A percentile compares a stretch with the other conserved stretches of the same genome.
These are phyloP conservation scores for Scheffersomyces segobiensis DNA, from an alignment of 1,139 yeast species.

Conservation along the genomic window DNA sequence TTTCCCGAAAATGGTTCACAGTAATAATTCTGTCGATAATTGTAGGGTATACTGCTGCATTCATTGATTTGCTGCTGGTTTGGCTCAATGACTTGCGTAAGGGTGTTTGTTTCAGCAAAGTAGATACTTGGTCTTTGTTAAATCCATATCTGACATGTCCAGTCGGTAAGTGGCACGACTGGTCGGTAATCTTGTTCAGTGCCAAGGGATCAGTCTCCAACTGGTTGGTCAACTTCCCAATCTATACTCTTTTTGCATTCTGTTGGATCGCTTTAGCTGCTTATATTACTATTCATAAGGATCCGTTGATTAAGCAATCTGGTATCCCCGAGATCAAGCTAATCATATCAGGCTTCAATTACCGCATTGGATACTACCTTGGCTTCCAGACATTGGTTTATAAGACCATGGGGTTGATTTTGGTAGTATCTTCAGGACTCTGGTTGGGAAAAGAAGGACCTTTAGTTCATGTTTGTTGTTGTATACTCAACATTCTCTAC, in stretches of 20 bases:
- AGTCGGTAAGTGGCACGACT: conserved; percentile 41
- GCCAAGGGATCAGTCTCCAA: conserved; percentile 17
- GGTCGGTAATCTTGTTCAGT: conserved; percentile 35
- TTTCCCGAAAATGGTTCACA: conserved; percentile 55
- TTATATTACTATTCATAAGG: conserved; percentile 29
- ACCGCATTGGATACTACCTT: conserved; percentile 43
- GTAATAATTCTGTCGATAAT: conserved; percentile 55
- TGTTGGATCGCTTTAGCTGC: conserved; percentile 29
- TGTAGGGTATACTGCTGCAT: conserved; percentile 60
- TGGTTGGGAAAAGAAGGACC: conserved; percentile 97
- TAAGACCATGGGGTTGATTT: conserved; percentile 55
- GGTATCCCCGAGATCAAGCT: conserved; percentile 74
- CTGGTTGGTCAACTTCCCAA: conserved; percentile 37
- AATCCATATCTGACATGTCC: conserved; percentile 51
- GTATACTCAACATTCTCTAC: conserved; percentile 44
- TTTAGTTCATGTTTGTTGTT: conserved; percentile 80
- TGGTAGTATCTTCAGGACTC: conserved; percentile 78
- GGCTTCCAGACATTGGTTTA: conserved; percentile 46
- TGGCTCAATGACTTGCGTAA: conserved; percentile 65
- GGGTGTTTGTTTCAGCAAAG: conserved; percentile 39
- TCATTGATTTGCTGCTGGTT: conserved; percentile 59
- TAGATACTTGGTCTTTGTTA: conserved; percentile 44
- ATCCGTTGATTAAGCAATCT: conserved; percentile 54
- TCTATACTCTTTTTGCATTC: conserved; percentile 33
- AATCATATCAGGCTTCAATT: conserved; percentile 60